A percentile compares a stretch with the other conserved stretches of the same genome.
Conservation (phyloP, 345 rosid species). For the Eucalyptus fibrosa region DNA sequence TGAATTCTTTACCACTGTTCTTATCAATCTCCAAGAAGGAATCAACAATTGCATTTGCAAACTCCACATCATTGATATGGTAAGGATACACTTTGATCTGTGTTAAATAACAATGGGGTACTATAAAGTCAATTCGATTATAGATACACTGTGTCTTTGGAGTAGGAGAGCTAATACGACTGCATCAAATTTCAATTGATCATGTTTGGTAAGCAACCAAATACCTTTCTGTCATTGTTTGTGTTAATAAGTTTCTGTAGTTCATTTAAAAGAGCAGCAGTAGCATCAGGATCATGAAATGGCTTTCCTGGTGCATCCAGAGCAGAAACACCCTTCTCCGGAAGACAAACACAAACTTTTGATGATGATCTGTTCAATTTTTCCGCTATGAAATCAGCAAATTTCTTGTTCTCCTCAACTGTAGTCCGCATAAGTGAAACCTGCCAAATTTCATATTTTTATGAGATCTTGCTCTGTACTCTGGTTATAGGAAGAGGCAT, state of each 20-base stretch:
- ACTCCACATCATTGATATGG: slow-evolving; percentile 78
- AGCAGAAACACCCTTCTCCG: slow-evolving; percentile 74
- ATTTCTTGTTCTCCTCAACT: slow-evolving; percentile 55
- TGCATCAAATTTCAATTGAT: neutral
- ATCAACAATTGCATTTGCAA: slow-evolving; percentile 68
- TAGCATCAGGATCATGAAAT: slow-evolving; percentile 78
- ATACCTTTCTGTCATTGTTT: slow-evolving; percentile 56
- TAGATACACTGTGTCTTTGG: neutral
- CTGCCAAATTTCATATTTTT: slow-evolving; percentile 15
- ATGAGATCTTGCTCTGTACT: neutral
- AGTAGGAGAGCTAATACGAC: neutral
- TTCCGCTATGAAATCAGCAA: slow-evolving; percentile 71
- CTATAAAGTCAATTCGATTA: neutral
- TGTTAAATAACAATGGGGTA: neutral
- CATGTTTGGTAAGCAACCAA: neutral
- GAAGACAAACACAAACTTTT: slow-evolving; percentile 56
- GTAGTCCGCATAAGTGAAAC: slow-evolving; percentile 81
- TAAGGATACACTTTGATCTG: slow-evolving; percentile 54
- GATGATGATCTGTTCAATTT: slow-evolving; percentile 67
- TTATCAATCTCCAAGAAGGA: slow-evolving; percentile 56
- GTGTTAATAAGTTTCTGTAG: slow-evolving; percentile 40
- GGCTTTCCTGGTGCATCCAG: slow-evolving; percentile 71
- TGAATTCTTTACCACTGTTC: slow-evolving; percentile 5
- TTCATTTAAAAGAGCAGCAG: slow-evolving; percentile 47
- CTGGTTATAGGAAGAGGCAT: neutral